Base-by-base conservation (phyloP, 1,139 yeast genomes). In the Suhomyces anneliseae region DNA sequence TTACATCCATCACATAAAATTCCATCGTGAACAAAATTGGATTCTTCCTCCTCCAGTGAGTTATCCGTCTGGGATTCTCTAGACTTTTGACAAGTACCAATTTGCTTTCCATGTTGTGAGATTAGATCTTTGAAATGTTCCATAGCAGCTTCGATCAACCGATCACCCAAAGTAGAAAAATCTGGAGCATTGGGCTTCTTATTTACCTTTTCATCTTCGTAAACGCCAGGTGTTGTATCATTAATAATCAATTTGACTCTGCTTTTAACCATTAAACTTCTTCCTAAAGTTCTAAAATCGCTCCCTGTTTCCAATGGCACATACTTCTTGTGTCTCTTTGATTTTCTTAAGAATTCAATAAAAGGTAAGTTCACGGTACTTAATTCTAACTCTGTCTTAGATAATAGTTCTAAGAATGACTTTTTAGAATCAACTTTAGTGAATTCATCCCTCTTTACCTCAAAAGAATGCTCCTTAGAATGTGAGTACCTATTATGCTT, bases 181-280 rank as follows among this genome's bases (percentile, higher is more conserved):
- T 62, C 66, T 32, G 39, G 26, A 7, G 32, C 40, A 39, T 49
- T 55, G 27, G 47, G 49, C 46, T 50, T 46, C 35, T 51, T 49
- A 36, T 46, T 43, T 31, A 29, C 29, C 10, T 37, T 40, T 36
- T 11, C 36, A 10, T 32, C 44, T 24, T 36, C 37, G 11, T 40
- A 27, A 36, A 38, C 32, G 7, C 27, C 12, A 10, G 44, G 47
- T 14, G 36, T 45, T 11, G 42, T 32, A 27, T 68, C 74, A 43
- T 55, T 56, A 44, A 70, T 58, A 27, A 59, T 53, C 51, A 72
- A 61, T 50, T 63, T 66, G 33, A 72, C 58, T 47, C 66, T 71
- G 47, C 65, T 70, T 57, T 75, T 75, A n/a, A 74, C 79, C 49
- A 68, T 65, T 54, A 75, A 66, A 43, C 82, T 77, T 51, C 85